Base-by-base conservation (phyloP, 2,329 filamentous ascomycete genomes). In the Colletotrichum brevisporum region DNA sequence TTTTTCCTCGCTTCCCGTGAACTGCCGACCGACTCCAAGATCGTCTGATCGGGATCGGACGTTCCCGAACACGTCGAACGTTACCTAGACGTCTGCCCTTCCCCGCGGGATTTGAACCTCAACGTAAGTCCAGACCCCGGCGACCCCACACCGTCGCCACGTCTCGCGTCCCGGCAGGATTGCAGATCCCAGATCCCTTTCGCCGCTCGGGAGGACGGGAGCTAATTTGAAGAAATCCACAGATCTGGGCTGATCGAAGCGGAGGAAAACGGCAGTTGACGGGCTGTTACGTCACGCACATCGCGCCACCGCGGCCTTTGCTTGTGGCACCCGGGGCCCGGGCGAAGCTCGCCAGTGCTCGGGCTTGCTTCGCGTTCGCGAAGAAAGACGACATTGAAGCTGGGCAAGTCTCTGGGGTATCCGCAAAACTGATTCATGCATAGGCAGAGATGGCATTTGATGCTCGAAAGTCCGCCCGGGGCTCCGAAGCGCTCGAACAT, bases 251-350 rank as follows among this genome's bases (percentile, higher is more conserved):
- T 62, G 58, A 63, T 59, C 21, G 48, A 50, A 18, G 36, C 41
- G 58, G 58, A 63, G 58, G 15, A 27, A 27, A 16, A 26, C 58
- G 58, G 53, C 54, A 55, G 51, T 63, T 21, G 63, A 36, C 5
- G 21, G 24, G 2, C 15, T 16, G 26, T 68, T 58, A 55, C 53
- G 58, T 68, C 63, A 58, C 57, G 21, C 15, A n/a, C 16, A 55
- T 41, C 27, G 57, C 54, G 63, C 39, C 62, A 61, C 55, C 13
- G 41, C 67, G 67, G 67, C 64, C 26, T 70, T 70, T 70, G 67
- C 48, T 53, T 10, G 27, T 24, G 9, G 45, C 41, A 39, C 41
- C 55, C 31, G 58, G 43, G 51, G 43, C 43, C 41, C 63, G 64
- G 67, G 41, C 43, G 48, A 68, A 67, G 27, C 31, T 70, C 67